phyloP scores from a whole-genome alignment of 257 asterid genomes.

The Marsdenia floribunda region DNA sequence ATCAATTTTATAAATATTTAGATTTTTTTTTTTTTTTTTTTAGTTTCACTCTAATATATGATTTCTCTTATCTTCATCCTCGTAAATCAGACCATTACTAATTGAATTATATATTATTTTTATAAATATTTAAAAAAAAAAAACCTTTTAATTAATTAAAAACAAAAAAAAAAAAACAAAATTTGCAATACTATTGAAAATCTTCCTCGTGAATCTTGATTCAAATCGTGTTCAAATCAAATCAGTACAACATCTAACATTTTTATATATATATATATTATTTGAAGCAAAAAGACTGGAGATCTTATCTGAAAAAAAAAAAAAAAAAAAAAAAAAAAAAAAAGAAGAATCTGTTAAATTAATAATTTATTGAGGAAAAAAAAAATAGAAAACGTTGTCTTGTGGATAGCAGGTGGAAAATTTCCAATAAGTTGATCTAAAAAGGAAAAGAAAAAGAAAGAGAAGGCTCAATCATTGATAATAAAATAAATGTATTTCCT shows the following conservation, averaged over 20 bases:
- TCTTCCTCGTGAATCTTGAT: constrained; percentile 1
- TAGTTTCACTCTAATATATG: no score
- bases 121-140: no score
- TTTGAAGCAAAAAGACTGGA: not conserved
- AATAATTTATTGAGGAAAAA: not conserved
- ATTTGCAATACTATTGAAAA: no score
- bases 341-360: not conserved
- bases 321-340: no score
- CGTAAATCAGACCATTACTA: no score
- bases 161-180: no score
- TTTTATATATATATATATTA: not conserved
- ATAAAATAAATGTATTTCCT: not conserved
- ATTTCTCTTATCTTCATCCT: no score
- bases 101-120: no score
- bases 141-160: no score
- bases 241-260: not conserved
- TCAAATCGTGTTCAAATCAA: not conserved
- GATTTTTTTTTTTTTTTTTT: no score
- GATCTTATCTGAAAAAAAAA: not conserved
- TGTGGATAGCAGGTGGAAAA: not conserved
- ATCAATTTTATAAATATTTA: no score
- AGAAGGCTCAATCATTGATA: not conserved
- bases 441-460: no score
- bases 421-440: not conserved
- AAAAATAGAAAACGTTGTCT: not conserved